These are phyloP conservation scores for Ceratocystis ficicola DNA, from an alignment of 2,329 filamentous ascomycete species.

Conservation along the genomic window DNA sequence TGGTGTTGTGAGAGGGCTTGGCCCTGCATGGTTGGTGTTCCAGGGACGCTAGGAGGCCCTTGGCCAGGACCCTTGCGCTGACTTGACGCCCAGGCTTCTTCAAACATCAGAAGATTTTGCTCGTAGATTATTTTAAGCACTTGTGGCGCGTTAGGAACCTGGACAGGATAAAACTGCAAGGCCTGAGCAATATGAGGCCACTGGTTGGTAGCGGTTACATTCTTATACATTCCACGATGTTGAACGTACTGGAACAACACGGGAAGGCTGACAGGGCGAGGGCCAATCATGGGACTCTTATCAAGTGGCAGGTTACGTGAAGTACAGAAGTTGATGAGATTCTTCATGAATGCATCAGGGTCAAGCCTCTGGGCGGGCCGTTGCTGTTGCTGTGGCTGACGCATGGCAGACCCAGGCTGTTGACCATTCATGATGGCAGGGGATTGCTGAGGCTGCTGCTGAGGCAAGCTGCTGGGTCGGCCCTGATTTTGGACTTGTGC, in stretches of 20 bases:
- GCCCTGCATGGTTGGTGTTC: conserved; percentile 28
- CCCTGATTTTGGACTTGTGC: conserved; percentile 26
- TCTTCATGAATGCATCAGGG: conserved; percentile 62
- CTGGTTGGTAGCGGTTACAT: conserved; percentile 53
- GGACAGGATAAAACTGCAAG: conserved; percentile 49
- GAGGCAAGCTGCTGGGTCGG: conserved; percentile 22
- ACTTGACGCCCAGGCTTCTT: conserved; percentile 52
- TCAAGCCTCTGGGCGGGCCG: conserved; percentile 36
- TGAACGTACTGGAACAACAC: conserved; percentile 63
- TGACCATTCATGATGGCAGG: conserved; percentile 16
- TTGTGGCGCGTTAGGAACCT: conserved; percentile 53
- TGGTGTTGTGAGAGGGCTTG: conserved; percentile 27
- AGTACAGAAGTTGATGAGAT: conserved; percentile 65
- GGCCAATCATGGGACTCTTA: conserved; percentile 57
- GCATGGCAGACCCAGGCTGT: conserved; percentile 32
- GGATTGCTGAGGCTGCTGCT: conserved; percentile 16
- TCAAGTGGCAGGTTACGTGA: conserved; percentile 63
- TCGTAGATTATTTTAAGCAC: conserved; percentile 66
- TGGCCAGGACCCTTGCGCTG: conserved; percentile 31
- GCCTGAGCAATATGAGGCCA: conserved; percentile 63
- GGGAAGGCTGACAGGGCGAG: conserved; percentile 61
- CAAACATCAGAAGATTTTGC: conserved; percentile 63
- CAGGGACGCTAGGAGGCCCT: conserved; percentile 13
- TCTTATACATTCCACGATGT: conserved; percentile 66
- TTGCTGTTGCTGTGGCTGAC: conserved; percentile 41